Conservation (phyloP, 331 rosid species). For the Rhamnella rubrinervis region DNA sequence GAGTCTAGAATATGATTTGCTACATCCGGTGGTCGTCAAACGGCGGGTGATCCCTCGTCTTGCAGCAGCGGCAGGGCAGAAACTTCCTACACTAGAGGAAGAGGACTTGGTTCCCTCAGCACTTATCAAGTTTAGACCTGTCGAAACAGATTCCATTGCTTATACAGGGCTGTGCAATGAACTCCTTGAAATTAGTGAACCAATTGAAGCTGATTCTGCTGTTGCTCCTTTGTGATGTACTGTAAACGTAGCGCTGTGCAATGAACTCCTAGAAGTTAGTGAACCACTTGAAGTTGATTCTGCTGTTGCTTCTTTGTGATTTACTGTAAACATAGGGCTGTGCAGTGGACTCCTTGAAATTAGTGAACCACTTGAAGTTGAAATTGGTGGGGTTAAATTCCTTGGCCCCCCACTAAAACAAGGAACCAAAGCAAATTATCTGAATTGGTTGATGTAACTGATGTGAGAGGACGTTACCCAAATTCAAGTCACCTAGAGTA, state of each 20-base stretch:
- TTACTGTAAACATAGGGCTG: constrained; percentile 35
- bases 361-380: constrained; percentile 64
- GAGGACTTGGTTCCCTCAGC: constrained; percentile 90
- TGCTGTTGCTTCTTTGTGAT: constrained; percentile 30
- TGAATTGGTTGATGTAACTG: too few species aligned
- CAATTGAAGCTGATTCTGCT: constrained; percentile 47
- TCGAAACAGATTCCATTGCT: constrained; percentile 79
- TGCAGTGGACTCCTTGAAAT: constrained; percentile 71
- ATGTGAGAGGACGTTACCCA: too few species aligned
- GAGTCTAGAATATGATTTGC: constrained; percentile 70
- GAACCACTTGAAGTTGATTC: constrained; percentile 63
- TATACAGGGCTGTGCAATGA: constrained; percentile 79
- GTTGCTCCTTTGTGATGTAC: constrained; percentile 26
- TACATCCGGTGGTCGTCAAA: constrained; percentile 67
- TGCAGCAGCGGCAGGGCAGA: constrained; percentile 57
- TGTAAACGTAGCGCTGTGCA: constrained; percentile 41
- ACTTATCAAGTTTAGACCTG: constrained; percentile 81
- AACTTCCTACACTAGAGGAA: constrained; percentile 59
- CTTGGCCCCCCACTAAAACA: too few species aligned
- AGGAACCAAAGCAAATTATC: too few species aligned
- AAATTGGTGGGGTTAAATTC: background rate
- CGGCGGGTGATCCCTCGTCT: constrained; percentile 69
- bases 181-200: constrained; percentile 78
- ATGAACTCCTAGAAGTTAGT: constrained; percentile 73
- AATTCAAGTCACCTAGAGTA: too few species aligned